Percentiles rank a stretch among this genome's conserved stretches.
phyloP scores from a whole-genome alignment of 2,329 filamentous ascomycete genomes.

The Emmonsiellopsis sp. region DNA sequence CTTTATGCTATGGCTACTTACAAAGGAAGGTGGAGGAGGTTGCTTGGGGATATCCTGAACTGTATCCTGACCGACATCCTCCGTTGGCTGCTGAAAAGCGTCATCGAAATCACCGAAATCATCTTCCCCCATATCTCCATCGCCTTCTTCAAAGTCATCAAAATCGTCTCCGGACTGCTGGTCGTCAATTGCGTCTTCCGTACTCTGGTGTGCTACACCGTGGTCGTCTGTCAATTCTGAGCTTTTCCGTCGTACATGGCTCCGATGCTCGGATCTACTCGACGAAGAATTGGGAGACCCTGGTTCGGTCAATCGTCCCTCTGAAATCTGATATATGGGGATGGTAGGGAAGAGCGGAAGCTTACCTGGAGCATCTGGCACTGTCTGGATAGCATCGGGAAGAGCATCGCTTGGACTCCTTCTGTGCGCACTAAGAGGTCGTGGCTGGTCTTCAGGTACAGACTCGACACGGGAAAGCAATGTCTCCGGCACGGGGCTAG shows the following conservation, averaged over 20 bases:
- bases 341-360: slow-evolving; percentile 21
- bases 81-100: slow-evolving; percentile 49
- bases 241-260: slow-evolving; percentile 29
- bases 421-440: slow-evolving; percentile 24
- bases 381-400: slow-evolving; percentile 34
- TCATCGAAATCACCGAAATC: slow-evolving; percentile 59
- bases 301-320: slow-evolving; percentile 54
- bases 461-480: slow-evolving; percentile 36
- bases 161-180: slow-evolving; percentile 58
- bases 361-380: slow-evolving; percentile 50
- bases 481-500: slow-evolving; percentile 32
- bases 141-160: slow-evolving; percentile 45
- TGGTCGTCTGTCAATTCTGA: slow-evolving; percentile 22
- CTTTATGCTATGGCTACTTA: slow-evolving; percentile 28
- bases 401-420: slow-evolving; percentile 33
- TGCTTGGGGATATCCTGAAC: slow-evolving; percentile 14
- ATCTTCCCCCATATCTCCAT: slow-evolving; percentile 41
- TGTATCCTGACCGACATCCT: slow-evolving; percentile 20
- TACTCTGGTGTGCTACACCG: slow-evolving; percentile 53
- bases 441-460: slow-evolving; percentile 23
- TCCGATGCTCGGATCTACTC: slow-evolving; percentile 40
- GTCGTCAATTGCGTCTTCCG: slow-evolving; percentile 33
- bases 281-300: slow-evolving; percentile 45
- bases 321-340: slow-evolving; percentile 28
- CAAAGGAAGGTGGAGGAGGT: slow-evolving; percentile 31